Percentiles rank a stretch among this genome's conserved stretches.
Evolutionary conservation across 441 rosid species (phyloP).

Genomic region (Corymbia calophylla): DNA sequence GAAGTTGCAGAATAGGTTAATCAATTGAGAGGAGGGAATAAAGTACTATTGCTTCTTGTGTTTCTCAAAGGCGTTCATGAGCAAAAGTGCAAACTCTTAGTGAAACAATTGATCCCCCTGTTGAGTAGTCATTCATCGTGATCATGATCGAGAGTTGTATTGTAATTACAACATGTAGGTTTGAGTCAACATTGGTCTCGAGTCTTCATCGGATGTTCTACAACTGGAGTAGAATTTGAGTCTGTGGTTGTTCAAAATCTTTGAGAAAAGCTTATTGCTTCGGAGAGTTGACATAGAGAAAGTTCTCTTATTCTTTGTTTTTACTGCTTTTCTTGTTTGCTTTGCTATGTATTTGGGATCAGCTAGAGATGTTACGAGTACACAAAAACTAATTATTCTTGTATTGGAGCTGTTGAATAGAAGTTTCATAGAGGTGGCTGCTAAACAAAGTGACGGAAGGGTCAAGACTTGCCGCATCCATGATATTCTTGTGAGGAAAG

Average conservation of each 20-base stretch:
- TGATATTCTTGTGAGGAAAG: too few species aligned
- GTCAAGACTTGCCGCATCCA: too few species aligned
- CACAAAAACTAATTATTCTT: too few species aligned
- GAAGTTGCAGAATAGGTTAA: background rate
- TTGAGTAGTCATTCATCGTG: background rate
- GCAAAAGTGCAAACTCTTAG: background rate
- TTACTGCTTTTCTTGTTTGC: too few species aligned
- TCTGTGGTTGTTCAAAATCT: background rate
- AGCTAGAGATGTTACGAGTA: too few species aligned
- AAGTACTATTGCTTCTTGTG: background rate
- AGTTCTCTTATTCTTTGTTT: too few species aligned
- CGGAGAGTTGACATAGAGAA: background rate
- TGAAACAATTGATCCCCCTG: background rate
- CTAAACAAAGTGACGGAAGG: too few species aligned
- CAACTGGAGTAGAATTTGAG: background rate
- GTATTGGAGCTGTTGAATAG: too few species aligned
- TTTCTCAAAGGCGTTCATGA: background rate
- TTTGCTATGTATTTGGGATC: too few species aligned
- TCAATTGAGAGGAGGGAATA: background rate
- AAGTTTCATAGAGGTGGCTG: too few species aligned
- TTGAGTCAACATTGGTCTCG: background rate
- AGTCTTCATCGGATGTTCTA: background rate
- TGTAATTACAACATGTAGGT: background rate
- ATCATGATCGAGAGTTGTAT: background rate
- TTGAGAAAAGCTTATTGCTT: background rate